phyloP scores from a whole-genome alignment of 495 filamentous ascomycete species.

The Trypethelium eluteriae region DNA sequence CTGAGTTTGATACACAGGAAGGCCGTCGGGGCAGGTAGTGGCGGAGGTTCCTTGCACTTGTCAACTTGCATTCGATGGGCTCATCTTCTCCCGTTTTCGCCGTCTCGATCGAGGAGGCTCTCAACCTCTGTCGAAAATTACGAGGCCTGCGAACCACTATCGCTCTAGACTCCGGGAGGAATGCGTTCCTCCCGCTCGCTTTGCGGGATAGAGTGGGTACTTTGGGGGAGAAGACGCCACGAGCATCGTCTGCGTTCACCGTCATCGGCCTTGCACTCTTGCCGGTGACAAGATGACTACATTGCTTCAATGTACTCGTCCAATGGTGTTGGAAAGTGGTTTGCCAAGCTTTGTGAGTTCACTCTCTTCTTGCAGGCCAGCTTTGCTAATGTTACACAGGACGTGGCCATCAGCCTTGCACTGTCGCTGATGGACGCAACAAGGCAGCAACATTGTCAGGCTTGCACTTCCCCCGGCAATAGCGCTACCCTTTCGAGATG shows the following conservation, averaged over 20 bases:
- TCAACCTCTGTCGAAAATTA: neutral
- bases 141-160: neutral
- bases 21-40: neutral
- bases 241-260: neutral
- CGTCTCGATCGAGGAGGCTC: neutral
- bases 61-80: neutral
- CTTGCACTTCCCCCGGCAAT: neutral
- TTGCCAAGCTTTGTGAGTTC: too few species aligned
- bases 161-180: neutral
- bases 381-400: too few species aligned
- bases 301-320: neutral
- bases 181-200: neutral
- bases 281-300: neutral
- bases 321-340: neutral
- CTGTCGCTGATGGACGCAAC: neutral
- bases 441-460: neutral
- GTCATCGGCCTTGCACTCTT: neutral
- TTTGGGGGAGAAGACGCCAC: neutral
- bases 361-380: too few species aligned
- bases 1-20: neutral
- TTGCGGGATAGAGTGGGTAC: neutral
- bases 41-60: neutral
- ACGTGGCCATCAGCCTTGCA: neutral
- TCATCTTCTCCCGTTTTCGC: neutral
- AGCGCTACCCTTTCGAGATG: neutral